Evolutionary conservation across 2,329 filamentous ascomycete species (phyloP), one percentile per base, ranked within the genome.

Genomic region (Arthroderma sp.): DNA sequence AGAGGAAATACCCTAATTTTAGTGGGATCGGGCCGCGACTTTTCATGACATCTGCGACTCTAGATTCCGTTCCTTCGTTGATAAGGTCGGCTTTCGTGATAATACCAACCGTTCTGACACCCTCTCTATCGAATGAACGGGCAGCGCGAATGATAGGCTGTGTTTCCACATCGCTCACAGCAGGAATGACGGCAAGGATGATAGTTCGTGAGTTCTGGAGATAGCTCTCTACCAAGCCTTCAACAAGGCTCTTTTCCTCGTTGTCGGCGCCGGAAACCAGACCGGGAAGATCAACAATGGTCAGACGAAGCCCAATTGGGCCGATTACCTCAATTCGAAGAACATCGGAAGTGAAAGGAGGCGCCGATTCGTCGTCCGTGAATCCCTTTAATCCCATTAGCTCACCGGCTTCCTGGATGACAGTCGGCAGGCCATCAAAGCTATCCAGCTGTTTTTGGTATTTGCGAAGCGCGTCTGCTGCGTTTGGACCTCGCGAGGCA

Each of bases 11-110:
- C 15, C 46, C 46, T 7, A 42, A 42, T 38, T 48, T 45, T 8
- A 48, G 46, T 34, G 38, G 44, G 5, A 31, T 48, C 9, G 10
- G 10, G n/a, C 34, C 46, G 2, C n/a, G 11, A 34, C 45, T 48
- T n/a, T 42, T 38, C 2, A 30, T 37, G 9, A 48, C 11, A 6
- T 15, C n/a, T 5, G 32, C 46, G 38, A 45, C 36, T 27, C 33
- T 9, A n/a, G 29, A 42, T 32, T 49, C 47, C 2, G 47, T 43
- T n/a, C 41, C 41, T 36, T 44, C 45, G 29, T 47, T 43, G 5
- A 71, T 68, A 0, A 80, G 59, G 46, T 83, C 78, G 0, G 75
- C 72, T 50, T 81, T 82, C 0, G 77, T 82, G 0, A 81, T 61
- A 3, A 73, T 59, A 0, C 66, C 66, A 0, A 72, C 43, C 0